A percentile compares a stretch with the other conserved stretches of the same genome.
phyloP scores from a whole-genome alignment of 2,329 filamentous ascomycete species.

The Aspergillus fijiensis region DNA sequence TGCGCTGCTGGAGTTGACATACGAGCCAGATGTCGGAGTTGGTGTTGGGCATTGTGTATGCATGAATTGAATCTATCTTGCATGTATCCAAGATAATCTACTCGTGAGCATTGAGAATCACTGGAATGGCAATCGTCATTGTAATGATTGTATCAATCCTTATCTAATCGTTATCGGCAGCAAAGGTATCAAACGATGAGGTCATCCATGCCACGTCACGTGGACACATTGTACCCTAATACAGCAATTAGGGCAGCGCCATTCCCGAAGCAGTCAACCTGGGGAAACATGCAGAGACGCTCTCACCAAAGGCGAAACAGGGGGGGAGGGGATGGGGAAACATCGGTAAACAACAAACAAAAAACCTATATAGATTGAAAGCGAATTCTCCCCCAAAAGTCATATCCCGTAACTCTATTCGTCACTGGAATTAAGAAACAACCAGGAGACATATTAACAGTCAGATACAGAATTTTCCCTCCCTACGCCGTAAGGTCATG shows the following conservation, averaged over 20 bases:
- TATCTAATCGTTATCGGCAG: conserved; percentile 1
- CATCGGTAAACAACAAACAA: neutral
- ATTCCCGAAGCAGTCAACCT: neutral
- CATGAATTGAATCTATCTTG: neutral
- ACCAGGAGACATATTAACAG: conserved; percentile 41
- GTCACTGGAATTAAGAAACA: conserved; percentile 31
- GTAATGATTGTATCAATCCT: neutral
- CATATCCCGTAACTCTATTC: conserved; percentile 29
- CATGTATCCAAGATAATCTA: no score
- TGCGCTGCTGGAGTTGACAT: conserved; percentile 1
- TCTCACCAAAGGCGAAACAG: neutral
- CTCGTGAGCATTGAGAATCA: neutral
- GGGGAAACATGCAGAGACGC: neutral
- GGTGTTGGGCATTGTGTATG: conserved; percentile 32
- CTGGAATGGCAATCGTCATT: neutral
- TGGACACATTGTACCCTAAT: neutral
- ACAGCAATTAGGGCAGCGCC: neutral
- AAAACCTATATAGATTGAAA: neutral
- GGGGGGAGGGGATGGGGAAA: neutral
- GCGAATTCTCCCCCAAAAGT: conserved; percentile 6
- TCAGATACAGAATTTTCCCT: conserved; percentile 43
- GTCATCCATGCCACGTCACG: conserved; percentile 1
- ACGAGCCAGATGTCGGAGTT: conserved; percentile 60
- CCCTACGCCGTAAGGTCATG: conserved; percentile 47
- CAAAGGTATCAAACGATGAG: conserved; percentile 1